Conservation (phyloP, 164 flowering plant genomes). For the Vitis labrusca region DNA sequence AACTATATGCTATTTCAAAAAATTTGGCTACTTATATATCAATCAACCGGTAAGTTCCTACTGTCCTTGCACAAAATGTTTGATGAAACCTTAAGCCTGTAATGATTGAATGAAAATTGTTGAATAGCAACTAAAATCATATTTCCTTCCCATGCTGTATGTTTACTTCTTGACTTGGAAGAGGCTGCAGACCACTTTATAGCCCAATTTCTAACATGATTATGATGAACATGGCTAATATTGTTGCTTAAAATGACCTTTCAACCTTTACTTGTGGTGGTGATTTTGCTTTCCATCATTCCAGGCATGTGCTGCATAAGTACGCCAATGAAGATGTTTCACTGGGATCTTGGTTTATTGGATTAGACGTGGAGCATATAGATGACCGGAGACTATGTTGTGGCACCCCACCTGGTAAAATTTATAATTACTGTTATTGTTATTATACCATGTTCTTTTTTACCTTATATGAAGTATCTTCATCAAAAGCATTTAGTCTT, state of each 20-base stretch:
- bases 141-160: neutral
- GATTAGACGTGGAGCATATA: conserved; percentile 78
- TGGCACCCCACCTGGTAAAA: conserved; percentile 79
- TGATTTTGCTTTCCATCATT: conserved; percentile 7
- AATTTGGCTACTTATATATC: conserved; percentile 66
- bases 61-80: neutral
- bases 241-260: neutral
- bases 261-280: neutral
- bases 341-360: conserved; percentile 86
- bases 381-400: conserved; percentile 81
- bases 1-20: conserved; percentile 67
- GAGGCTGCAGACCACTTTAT: neutral
- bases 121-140: neutral
- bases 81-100: neutral
- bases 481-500: neutral
- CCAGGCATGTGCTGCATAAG: conserved; percentile 76
- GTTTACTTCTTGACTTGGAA: neutral
- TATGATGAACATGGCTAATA: neutral
- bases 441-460: neutral
- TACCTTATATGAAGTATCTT: neutral
- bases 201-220: neutral
- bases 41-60: conserved; percentile 48
- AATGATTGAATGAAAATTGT: neutral
- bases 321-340: conserved; percentile 93
- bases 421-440: neutral